phyloP scores from a whole-genome alignment of 1,284 basidiomycete species.

The Anthracocystis panici-leucophaei region DNA sequence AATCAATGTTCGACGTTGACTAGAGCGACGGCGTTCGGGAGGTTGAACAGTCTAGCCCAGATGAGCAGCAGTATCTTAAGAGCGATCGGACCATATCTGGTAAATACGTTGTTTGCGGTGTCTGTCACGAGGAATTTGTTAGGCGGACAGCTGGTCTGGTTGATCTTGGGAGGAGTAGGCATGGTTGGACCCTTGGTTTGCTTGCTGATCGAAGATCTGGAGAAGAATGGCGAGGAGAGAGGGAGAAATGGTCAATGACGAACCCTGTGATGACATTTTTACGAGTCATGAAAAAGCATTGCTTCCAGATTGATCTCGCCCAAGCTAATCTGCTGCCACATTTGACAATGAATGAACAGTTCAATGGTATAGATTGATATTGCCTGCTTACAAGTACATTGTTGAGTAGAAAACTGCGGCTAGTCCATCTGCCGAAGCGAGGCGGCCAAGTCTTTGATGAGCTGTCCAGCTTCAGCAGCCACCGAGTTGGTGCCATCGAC shows the following conservation, averaged over 20 bases:
- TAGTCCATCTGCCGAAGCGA: conserved; percentile 35
- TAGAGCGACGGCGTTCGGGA: conserved; percentile 34
- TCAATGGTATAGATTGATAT: background rate
- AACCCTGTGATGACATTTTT: background rate
- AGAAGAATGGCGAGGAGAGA: background rate
- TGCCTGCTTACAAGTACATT: background rate
- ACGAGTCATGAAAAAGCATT: background rate
- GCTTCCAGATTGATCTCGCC: no score
- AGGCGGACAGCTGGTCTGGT: conserved; percentile 55
- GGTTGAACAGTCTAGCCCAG: conserved; percentile 52
- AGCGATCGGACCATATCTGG: conserved; percentile 50
- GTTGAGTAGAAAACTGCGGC: background rate
- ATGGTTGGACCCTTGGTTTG: conserved; percentile 19
- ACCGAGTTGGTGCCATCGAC: conserved; percentile 14
- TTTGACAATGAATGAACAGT: background rate
- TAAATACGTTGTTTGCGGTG: conserved; percentile 52
- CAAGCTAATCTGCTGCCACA: no score
- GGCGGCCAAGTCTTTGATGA: conserved; percentile 47
- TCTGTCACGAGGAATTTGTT: conserved; percentile 35
- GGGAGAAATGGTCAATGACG: background rate
- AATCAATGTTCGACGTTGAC: conserved; percentile 50
- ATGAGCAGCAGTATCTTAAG: conserved; percentile 38
- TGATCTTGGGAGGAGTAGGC: conserved; percentile 29
- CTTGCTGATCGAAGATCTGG: conserved; percentile 25
- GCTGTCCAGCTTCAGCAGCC: conserved; percentile 36